phyloP scores from a whole-genome alignment of 2,329 filamentous ascomycete species.

The Exophiala alcalophila region DNA sequence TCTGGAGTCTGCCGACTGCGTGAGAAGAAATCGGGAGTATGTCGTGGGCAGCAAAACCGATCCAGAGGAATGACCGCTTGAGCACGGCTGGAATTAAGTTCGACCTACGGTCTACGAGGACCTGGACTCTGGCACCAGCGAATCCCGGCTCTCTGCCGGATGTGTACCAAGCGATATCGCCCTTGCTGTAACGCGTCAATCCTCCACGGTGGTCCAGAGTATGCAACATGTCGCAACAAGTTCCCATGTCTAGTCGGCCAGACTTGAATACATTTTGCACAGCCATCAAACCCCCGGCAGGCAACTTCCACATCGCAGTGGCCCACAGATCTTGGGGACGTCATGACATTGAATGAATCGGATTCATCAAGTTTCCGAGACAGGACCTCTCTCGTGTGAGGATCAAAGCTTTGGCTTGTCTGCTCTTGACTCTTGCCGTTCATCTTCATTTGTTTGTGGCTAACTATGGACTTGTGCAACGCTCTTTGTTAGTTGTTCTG shows the following conservation, averaged over 20 bases:
- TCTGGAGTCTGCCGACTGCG: conserved; percentile 20
- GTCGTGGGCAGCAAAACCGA: conserved; percentile 18
- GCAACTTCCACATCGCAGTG: conserved; percentile 4
- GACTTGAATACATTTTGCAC: conserved; percentile 11
- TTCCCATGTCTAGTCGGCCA: conserved; percentile 15
- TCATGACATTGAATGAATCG: conserved; percentile 11
- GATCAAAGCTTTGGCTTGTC: conserved; percentile 95
- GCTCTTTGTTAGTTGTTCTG: conserved; percentile 18
- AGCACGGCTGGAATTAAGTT: neutral
- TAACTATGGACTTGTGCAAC: conserved; percentile 8
- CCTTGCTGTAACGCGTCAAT: conserved; percentile 5
- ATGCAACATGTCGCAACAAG: conserved; percentile 21
- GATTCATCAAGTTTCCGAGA: conserved; percentile 36
- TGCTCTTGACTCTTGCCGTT: conserved; percentile 42
- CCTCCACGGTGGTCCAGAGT: conserved; percentile 22
- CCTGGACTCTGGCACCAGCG: too few relatives aligned
- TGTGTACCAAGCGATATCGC: conserved; percentile 12
- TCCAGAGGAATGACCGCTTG: conserved; percentile 16
- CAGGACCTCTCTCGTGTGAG: conserved; percentile 89
- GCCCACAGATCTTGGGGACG: conserved; percentile 7
- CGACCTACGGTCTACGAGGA: too few relatives aligned
- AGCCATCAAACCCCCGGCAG: conserved; percentile 10
- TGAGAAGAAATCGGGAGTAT: conserved; percentile 15
- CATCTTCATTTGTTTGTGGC: conserved; percentile 9
- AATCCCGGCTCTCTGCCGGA: too few relatives aligned